These are phyloP conservation scores for Cinnamomum micranthum DNA, from an alignment of 164 flowering plant species.

Conservation along the genomic window DNA sequence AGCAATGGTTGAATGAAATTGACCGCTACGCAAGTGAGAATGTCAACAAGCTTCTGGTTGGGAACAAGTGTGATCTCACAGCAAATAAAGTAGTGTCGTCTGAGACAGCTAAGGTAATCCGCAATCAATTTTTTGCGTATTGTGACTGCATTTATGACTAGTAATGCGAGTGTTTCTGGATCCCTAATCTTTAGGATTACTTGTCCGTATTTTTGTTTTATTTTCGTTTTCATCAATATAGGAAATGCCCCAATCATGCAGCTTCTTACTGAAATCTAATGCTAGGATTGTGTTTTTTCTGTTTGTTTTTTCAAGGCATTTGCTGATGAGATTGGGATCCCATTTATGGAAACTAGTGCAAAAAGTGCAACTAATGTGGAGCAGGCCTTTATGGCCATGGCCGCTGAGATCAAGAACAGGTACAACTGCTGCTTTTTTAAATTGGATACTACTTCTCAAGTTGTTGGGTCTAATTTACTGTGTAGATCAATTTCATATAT, in stretches of 20 bases:
- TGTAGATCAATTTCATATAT: background rate
- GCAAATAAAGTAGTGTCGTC: slow-evolving; percentile 34
- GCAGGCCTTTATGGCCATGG: slow-evolving; percentile 45
- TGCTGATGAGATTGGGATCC: slow-evolving; percentile 45
- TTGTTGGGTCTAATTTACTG: background rate
- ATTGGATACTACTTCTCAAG: background rate
- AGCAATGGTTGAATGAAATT: slow-evolving; percentile 44
- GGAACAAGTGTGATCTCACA: slow-evolving; percentile 40
- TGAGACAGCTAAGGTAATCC: slow-evolving; percentile 37
- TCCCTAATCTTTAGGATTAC: too few relatives aligned
- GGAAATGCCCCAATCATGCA: background rate
- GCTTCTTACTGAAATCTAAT: too few relatives aligned
- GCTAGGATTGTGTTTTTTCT: background rate
- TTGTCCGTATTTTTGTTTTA: background rate
- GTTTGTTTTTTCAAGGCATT: slow-evolving; percentile 23
- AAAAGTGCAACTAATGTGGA: slow-evolving; percentile 41
- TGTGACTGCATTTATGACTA: too few relatives aligned
- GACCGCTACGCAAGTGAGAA: slow-evolving; percentile 44
- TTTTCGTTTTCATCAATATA: background rate
- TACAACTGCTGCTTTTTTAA: background rate
- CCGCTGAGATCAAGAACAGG: slow-evolving; percentile 42
- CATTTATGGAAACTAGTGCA: slow-evolving; percentile 44
- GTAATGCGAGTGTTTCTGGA: background rate
- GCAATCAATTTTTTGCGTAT: too few relatives aligned
- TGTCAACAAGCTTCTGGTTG: slow-evolving; percentile 46